Evolutionary conservation across 1,139 yeast genomes (phyloP).

Genomic region (Spathaspora sp.): DNA sequence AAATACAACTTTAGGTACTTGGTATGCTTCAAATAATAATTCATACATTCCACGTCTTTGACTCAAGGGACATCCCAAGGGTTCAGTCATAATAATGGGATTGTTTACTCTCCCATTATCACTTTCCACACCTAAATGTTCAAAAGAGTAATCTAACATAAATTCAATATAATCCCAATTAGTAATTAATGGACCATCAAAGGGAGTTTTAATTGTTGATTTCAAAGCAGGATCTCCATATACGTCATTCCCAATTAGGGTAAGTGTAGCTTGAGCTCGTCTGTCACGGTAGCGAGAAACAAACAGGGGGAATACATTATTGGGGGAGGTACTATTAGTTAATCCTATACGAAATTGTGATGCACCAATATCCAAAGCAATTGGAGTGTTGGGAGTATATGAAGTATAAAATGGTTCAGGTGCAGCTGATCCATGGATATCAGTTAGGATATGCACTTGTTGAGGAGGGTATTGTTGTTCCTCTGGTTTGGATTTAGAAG

Average conservation of each 20-base stretch:
- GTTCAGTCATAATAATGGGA: conserved; percentile 83
- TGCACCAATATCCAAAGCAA: conserved; percentile 82
- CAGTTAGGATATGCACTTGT: conserved; percentile 49
- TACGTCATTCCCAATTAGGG: conserved; percentile 82
- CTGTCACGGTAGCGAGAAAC: conserved; percentile 80
- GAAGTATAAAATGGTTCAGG: conserved; percentile 52
- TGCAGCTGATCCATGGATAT: conserved; percentile 30
- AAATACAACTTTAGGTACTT: conserved; percentile 68
- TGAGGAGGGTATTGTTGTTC: conserved; percentile 46
- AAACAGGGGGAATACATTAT: conserved; percentile 66
- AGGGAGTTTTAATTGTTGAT: conserved; percentile 73
- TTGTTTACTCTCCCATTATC: conserved; percentile 57
- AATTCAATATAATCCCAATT: conserved; percentile 92
- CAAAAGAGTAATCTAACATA: conserved; percentile 79
- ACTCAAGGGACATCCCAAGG: conserved; percentile 63
- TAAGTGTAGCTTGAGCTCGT: conserved; percentile 58
- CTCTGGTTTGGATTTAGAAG: conserved; percentile 21
- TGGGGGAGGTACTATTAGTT: conserved; percentile 52
- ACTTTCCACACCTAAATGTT: conserved; percentile 69
- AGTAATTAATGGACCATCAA: conserved; percentile 80
- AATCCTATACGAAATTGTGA: conserved; percentile 72
- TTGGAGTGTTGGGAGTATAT: conserved; percentile 62
- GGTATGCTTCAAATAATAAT: conserved; percentile 76
- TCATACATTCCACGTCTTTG: conserved; percentile 80
- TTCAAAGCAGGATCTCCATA: conserved; percentile 68